Evolutionary conservation across 2,329 filamentous ascomycete species (phyloP).

Genomic region (Neofusicoccum sp.): DNA sequence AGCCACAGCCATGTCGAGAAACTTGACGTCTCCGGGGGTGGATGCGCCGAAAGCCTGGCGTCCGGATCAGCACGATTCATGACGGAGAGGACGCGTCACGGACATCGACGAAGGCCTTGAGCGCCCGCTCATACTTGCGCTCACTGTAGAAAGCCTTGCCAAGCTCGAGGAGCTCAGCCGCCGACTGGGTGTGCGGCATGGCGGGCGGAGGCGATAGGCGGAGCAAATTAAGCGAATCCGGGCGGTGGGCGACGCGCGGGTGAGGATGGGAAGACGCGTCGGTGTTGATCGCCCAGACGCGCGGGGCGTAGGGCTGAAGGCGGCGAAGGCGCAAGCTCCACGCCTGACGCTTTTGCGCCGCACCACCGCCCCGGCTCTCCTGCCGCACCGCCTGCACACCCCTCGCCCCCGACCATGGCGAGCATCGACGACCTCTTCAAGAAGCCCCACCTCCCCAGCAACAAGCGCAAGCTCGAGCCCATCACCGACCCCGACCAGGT

Average conservation of each 20-base stretch:
- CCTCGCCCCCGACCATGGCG: conserved; percentile 48
- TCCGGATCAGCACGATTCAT: background rate
- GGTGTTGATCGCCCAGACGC: conserved; percentile 4
- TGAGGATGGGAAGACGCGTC: conserved; percentile 13
- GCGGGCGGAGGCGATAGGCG: background rate
- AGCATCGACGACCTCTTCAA: conserved; percentile 67
- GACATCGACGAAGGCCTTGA: conserved; percentile 35
- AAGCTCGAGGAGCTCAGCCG: conserved; percentile 39
- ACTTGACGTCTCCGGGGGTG: conserved; percentile 35
- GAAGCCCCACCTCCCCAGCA: conserved; percentile 51
- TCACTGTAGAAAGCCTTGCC: conserved; percentile 39
- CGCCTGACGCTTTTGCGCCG: conserved; percentile 2
- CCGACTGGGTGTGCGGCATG: conserved; percentile 36
- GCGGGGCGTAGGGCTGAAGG: conserved; percentile 13
- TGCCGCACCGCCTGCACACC: background rate
- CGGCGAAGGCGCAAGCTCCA: conserved; percentile 11
- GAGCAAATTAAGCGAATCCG: background rate
- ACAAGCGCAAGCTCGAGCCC: conserved; percentile 63
- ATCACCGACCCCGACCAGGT: conserved; percentile 58
- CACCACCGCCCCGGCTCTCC: background rate
- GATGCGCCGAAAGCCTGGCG: conserved; percentile 13
- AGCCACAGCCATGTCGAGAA: conserved; percentile 60
- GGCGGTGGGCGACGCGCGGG: background rate
- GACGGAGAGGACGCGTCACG: background rate
- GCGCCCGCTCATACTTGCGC: conserved; percentile 39